phyloP scores from a whole-genome alignment of 192 early-diverging fungal genomes.

The Coemansia sp. region DNA sequence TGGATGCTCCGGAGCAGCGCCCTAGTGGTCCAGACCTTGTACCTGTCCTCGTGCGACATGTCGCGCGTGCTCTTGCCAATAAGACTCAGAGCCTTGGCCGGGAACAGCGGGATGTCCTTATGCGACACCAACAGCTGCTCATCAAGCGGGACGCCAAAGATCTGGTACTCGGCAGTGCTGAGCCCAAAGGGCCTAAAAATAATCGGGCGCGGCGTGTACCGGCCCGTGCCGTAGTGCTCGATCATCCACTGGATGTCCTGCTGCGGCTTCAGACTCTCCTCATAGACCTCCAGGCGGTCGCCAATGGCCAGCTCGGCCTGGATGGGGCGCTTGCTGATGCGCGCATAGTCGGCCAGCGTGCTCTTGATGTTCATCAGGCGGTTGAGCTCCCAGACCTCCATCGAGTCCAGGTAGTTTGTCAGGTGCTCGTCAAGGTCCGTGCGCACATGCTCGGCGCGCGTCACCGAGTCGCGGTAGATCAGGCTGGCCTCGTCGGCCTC shows the following conservation, averaged over 20 bases:
- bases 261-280: constrained; percentile 77
- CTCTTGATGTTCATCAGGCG: constrained; percentile 57
- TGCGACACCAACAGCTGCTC: constrained; percentile 65
- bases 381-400: constrained; percentile 60
- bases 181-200: constrained; percentile 72
- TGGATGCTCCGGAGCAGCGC: constrained; percentile 63
- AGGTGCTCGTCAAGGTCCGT: constrained; percentile 71
- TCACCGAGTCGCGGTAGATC: constrained; percentile 66
- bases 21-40: constrained; percentile 65
- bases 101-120: constrained; percentile 64
- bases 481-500: constrained; percentile 72
- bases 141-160: constrained; percentile 76
- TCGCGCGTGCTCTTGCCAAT: constrained; percentile 58
- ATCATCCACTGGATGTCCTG: constrained; percentile 79
- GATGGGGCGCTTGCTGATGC: constrained; percentile 38
- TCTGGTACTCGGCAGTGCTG: constrained; percentile 73
- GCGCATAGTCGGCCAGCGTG: constrained; percentile 41
- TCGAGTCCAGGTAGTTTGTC: constrained; percentile 55
- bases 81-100: constrained; percentile 61
- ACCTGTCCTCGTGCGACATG: constrained; percentile 54
- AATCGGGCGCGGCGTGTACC: constrained; percentile 71
- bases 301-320: constrained; percentile 45
- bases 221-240: constrained; percentile 71
- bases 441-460: constrained; percentile 66
- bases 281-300: constrained; percentile 63